phyloP scores from a whole-genome alignment of 768 basidiomycete species.

The Hypsizygus marmoreus region DNA sequence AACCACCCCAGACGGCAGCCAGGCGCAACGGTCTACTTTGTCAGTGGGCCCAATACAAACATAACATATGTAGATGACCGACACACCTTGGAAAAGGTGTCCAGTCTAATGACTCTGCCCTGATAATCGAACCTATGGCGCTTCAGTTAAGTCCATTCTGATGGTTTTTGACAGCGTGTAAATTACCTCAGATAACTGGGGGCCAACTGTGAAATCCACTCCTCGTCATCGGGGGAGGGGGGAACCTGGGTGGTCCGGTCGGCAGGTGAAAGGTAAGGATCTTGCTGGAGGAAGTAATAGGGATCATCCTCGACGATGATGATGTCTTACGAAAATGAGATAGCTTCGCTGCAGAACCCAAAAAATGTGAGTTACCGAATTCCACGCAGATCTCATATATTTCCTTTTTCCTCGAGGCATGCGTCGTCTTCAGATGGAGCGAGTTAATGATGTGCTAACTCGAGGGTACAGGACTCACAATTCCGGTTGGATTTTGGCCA shows the following conservation, averaged over 20 bases:
- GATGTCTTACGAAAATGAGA: slow-evolving; percentile 44
- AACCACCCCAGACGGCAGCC: slow-evolving; percentile 81
- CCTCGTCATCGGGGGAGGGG: slow-evolving; percentile 30
- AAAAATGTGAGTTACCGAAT: slow-evolving; percentile 51
- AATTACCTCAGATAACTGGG: slow-evolving; percentile 61
- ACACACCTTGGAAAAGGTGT: slow-evolving; percentile 74
- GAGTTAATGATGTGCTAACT: background rate
- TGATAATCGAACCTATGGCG: slow-evolving; percentile 63
- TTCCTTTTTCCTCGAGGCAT: slow-evolving; percentile 62
- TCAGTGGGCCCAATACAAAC: background rate
- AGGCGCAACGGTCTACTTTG: slow-evolving; percentile 67
- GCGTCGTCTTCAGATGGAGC: slow-evolving; percentile 65
- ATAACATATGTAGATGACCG: background rate
- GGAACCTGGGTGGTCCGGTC: slow-evolving; percentile 23
- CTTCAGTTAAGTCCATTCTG: background rate
- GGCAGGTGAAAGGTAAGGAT: slow-evolving; percentile 49
- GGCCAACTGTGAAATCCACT: slow-evolving; percentile 55
- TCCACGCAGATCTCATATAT: slow-evolving; percentile 85
- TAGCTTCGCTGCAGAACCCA: background rate
- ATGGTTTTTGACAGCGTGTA: background rate
- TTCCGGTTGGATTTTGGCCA: slow-evolving; percentile 85
- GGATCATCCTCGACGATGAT: slow-evolving; percentile 87
- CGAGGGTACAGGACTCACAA: slow-evolving; percentile 42
- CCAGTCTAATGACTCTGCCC: slow-evolving; percentile 82
- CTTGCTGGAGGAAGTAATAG: slow-evolving; percentile 73